Base-by-base conservation (phyloP, 345 rosid species). In the Acer yangbiense region DNA sequence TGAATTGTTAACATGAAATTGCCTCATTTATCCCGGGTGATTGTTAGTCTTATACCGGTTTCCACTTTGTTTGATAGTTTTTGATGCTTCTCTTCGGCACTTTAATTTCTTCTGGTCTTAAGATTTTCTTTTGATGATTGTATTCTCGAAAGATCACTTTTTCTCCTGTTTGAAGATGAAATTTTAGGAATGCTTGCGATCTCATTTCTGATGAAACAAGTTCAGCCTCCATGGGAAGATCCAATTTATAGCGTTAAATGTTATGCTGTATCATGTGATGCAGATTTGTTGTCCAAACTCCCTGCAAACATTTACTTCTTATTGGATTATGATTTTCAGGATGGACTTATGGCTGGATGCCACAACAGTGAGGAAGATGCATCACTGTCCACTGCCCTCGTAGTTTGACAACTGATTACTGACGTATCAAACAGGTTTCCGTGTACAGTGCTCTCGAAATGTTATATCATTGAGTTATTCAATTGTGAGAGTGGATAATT, bases 281-380 rank as follows among this genome's bases (percentile, higher is more conserved):
- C 21, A n/a, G 6, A 60, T 8, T 60, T 18, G 64, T 60, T 9
- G 13, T 18, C 64, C 2, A 6, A 58, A 58, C 9, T 54, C 9
- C 64, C 64, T 60, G 64, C 27, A 60, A 60, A n/a, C 13, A 7
- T 27, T 46, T 52, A 3, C 44, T 73, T 10, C 44, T 61, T 10
- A 44, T 63, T 74, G 60, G 63, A 35, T 65, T 32, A 54, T 66
- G 29, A 4, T n/a, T 65, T 76, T 20, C 55, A 54, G 55, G 72
- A 0, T 21, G 17, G 17, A 35, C 14, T 76, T 20, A 35, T 21
- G 23, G 54, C 16, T 27, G 6, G 23, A 35, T 3, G 25, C 52
- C 52, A 23, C 73, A 41, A 41, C 29, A 9, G 54, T 20, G 23
- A n/a, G 72, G 41, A 70, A 70, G 73, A 76, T 67, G 27, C 0